These are phyloP conservation scores for Penicillium sp. DNA, from an alignment of 2,329 filamentous ascomycete genomes.

Conservation along the genomic window DNA sequence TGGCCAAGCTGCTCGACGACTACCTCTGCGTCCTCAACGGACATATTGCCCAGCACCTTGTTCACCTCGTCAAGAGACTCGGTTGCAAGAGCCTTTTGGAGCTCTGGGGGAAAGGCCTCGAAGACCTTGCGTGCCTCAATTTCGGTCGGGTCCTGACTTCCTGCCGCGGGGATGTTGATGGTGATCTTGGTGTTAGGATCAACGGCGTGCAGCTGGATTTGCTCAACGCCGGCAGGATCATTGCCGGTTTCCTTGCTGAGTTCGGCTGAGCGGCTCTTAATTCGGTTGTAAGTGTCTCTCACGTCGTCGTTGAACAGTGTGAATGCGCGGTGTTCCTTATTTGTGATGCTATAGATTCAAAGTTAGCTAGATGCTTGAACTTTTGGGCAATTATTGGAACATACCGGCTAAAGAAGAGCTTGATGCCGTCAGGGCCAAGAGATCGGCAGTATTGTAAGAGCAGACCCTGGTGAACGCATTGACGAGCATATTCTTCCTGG, in stretches of 20 bases:
- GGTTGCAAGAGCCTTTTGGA: conserved; percentile 78
- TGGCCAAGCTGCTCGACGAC: conserved; percentile 74
- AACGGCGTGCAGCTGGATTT: conserved; percentile 95
- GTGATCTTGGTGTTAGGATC: conserved; percentile 89
- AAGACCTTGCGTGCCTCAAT: conserved; percentile 69
- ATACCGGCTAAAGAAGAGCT: conserved; percentile 86
- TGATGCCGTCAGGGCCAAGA: conserved; percentile 80
- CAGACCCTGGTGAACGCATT: conserved; percentile 89
- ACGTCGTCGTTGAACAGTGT: conserved; percentile 93
- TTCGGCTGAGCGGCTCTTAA: conserved; percentile 70
- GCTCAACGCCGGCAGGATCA: conserved; percentile 68
- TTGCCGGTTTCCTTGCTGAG: conserved; percentile 58
- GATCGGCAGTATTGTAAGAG: conserved; percentile 92
- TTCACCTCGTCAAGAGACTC: conserved; percentile 87
- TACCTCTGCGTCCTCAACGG: conserved; percentile 79
- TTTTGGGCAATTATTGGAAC: conserved; percentile 4
- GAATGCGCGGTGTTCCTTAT: conserved; percentile 79
- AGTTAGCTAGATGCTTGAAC: conserved; percentile 8
- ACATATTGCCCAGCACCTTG: conserved; percentile 82
- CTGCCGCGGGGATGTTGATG: conserved; percentile 70
- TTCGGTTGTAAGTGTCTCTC: conserved; percentile 76
- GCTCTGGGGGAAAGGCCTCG: conserved; percentile 73
- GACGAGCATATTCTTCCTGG: conserved; percentile 63
- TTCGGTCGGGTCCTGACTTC: conserved; percentile 60
- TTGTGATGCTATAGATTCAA: conserved; percentile 60